Base-by-base conservation (phyloP, 176 grass and related monocot species). In the Alopecurus myosuroides region DNA sequence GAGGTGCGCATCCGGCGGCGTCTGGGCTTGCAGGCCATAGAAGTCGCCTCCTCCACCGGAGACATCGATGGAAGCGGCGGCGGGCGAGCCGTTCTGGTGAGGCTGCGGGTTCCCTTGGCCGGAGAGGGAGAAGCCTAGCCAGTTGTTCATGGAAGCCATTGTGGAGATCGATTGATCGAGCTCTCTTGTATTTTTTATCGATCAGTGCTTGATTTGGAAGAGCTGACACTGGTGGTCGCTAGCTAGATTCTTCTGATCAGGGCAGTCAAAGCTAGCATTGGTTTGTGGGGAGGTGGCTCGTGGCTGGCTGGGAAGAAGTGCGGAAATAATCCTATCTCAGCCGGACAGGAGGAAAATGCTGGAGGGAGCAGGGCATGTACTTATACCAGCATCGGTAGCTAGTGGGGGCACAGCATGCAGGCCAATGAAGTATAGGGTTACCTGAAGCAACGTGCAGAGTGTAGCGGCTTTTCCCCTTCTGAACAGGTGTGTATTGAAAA, bases 81-180 rank as follows among this genome's bases (percentile, higher is more conserved):
- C 10, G 13, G 89, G 46, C 23, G 89, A 91, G 50, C 45, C 41
- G 8, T 57, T 82, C 68, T 90, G 93, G 22, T 89, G 88, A 60
- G 85, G 52, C 70, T 94, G 90, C 12, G 82, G 81, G 49, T 62
- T 81, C 14, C 92, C 93, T 74, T 94, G 90, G 30, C 85, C 88
- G 11, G 90, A 92, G 55, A 94, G 90, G 26, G 93, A 94, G 85
- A 94, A 94, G 48, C 82, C 90, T 7, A 94, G 67, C 93, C 93
- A 94, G 88, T 94, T 92, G 82, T 94, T 94, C 12, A 81, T 37
- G 18, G 93, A 94, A 82, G 90, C 85, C 90, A 94, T 94, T 71
- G 56, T 18, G 44, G 58, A 41, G 70, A 14, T 48, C 20, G 77
- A 46, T 19, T 31, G 14, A 64, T 76, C 80, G 29, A 50, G 77